Conservation (phyloP, 768 basidiomycete species). For the Termitomyces sp. region DNA sequence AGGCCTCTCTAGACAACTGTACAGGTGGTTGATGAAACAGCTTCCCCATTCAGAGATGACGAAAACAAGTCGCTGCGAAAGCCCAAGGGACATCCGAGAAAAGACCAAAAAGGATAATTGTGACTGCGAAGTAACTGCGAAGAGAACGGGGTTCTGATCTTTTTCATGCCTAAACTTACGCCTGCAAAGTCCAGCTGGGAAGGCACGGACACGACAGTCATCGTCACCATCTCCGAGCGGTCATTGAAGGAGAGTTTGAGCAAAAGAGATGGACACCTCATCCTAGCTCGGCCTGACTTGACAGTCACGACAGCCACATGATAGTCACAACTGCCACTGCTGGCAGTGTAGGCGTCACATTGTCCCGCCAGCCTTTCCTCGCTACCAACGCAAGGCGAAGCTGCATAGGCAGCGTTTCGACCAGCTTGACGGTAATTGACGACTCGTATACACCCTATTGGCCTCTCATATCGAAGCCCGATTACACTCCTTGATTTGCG, state of each 20-base stretch:
- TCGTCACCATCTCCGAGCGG: not conserved
- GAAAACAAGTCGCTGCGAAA: not conserved
- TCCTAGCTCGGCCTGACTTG: too few species aligned
- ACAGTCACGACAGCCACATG: conserved; percentile 11
- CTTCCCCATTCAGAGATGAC: conserved; percentile 4
- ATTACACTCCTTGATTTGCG: conserved; percentile 13
- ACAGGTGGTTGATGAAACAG: conserved; percentile 3
- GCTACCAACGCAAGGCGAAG: conserved; percentile 4
- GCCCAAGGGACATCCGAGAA: conserved; percentile 3
- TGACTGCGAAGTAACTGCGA: not conserved
- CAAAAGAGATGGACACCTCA: not conserved
- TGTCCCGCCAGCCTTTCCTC: not conserved
- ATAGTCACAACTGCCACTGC: conserved; percentile 1
- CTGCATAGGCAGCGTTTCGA: conserved; percentile 10
- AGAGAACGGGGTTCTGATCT: not conserved
- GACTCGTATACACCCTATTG: conserved; percentile 5
- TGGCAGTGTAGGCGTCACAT: conserved; percentile 14
- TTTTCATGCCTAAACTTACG: not conserved
- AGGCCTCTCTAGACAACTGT: conserved; percentile 3
- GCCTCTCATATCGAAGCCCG: not conserved
- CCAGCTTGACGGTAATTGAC: conserved; percentile 6
- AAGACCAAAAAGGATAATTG: not conserved
- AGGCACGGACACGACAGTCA: not conserved
- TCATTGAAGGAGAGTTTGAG: not conserved
- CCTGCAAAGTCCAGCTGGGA: not conserved